These are phyloP conservation scores for Hortiboletus campestris DNA, from an alignment of 768 basidiomycete species.

Conservation along the genomic window DNA sequence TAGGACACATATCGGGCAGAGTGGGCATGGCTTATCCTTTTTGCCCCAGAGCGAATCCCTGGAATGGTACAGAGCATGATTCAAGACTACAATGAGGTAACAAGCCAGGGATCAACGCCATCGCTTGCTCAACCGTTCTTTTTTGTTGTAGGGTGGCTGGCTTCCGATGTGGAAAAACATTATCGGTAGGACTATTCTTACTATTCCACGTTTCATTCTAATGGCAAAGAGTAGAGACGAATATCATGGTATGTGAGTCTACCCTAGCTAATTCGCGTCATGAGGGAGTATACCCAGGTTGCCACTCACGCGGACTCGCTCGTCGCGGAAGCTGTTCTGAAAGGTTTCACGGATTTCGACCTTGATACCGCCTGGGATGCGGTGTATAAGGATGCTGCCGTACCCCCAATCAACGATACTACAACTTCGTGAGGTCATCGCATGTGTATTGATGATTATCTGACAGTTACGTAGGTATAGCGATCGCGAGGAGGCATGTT, in stretches of 20 bases:
- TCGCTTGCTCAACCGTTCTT: background rate
- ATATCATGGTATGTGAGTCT: slow-evolving; percentile 61
- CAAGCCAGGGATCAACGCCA: background rate
- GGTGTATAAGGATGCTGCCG: slow-evolving; percentile 69
- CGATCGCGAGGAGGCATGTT: slow-evolving; percentile 66
- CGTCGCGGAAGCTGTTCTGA: slow-evolving; percentile 67
- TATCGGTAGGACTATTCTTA: slow-evolving; percentile 41
- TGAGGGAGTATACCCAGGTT: slow-evolving; percentile 40
- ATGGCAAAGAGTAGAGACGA: slow-evolving; percentile 51
- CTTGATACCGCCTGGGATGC: slow-evolving; percentile 66
- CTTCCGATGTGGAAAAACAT: slow-evolving; percentile 92
- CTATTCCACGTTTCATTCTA: background rate
- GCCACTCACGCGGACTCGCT: slow-evolving; percentile 80
- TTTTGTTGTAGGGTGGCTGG: slow-evolving; percentile 59
- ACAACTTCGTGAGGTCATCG: slow-evolving; percentile 43
- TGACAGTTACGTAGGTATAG: slow-evolving; percentile 45
- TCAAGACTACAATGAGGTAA: slow-evolving; percentile 68
- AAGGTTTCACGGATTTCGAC: slow-evolving; percentile 65
- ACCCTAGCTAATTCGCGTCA: background rate
- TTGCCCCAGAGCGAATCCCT: slow-evolving; percentile 73
- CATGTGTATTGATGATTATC: background rate
- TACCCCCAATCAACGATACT: slow-evolving; percentile 56
- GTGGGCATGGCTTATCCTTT: slow-evolving; percentile 76
- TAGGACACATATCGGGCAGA: slow-evolving; percentile 78
- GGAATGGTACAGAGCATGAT: slow-evolving; percentile 80